Base-by-base conservation (phyloP, 2,329 filamentous ascomycete genomes). In the Emmonsia crescens region DNA sequence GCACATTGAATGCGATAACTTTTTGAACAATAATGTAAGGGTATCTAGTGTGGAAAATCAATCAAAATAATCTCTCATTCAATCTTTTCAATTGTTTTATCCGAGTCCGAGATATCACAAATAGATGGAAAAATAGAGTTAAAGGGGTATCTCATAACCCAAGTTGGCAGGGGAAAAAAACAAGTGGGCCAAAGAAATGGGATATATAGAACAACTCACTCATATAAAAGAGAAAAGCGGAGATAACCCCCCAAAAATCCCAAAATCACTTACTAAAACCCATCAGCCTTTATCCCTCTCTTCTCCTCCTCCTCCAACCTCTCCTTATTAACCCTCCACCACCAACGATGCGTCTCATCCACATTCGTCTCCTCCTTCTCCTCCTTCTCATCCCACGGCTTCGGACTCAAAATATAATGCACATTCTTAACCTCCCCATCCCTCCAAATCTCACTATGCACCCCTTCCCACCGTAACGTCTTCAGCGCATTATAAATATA, bases 401-500 rank as follows among this genome's bases (percentile, higher is more conserved):
- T 86, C 38, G 83, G 83, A 58, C 77, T 81, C 61, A 86, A 68
- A 48, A 86, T 81, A 67, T 84, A 86, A 70, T 86, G 84, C 12
- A 86, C 75, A 66, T 85, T 86, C 74, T 85, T 85, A 24, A 86
- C 81, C 66, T 79, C 70, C 21, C 81, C 78, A 64, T 86, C 83
- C 62, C 78, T 74, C 84, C 84, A 86, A 61, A 86, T 85, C 33
- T 76, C 73, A 65, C 80, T 76, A 67, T 85, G 83, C 61, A 85
- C 81, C 10, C 78, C 79, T 65, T 80, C 72, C 75, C 76, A 79
- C 60, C 83, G 72, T 70, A 85, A 62, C n/a, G 83, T 83, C 74
- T 84, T 85, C 57, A 85, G 72, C 49, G 83, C 83, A 68, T 85
- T 85, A 73, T 85, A 85, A 8, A 80, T 78, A 66, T 85, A 85